phyloP scores from a whole-genome alignment of 2,329 filamentous ascomycete species.

The Xylaria sp. region DNA sequence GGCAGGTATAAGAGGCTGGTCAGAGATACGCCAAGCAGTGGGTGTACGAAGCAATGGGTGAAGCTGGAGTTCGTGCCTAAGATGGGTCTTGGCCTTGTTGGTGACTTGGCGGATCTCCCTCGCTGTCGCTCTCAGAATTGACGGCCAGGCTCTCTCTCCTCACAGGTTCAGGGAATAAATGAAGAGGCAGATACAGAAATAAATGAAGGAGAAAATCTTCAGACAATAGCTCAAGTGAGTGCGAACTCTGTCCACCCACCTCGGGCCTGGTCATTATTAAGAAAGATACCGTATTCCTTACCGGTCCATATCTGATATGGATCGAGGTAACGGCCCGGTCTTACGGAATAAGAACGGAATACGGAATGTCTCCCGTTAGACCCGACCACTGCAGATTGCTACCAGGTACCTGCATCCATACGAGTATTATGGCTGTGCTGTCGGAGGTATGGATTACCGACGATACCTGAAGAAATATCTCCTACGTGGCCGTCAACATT shows the following conservation, averaged over 20 bases:
- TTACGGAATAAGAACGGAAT: too few species aligned
- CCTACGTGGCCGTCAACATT: background rate
- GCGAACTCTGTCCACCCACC: background rate
- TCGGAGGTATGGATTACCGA: too few species aligned
- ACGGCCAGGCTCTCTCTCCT: background rate
- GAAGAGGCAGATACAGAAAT: background rate
- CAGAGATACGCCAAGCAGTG: conserved; percentile 6
- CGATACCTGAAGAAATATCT: background rate
- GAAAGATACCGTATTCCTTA: too few species aligned
- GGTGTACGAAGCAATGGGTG: conserved; percentile 2
- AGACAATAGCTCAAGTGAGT: background rate
- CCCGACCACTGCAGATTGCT: too few species aligned
- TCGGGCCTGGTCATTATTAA: background rate
- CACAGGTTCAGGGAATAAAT: background rate
- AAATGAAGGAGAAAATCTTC: background rate
- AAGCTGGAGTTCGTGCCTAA: conserved; percentile 19
- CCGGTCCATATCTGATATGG: too few species aligned
- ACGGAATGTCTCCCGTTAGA: too few species aligned
- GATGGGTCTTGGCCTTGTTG: conserved; percentile 13
- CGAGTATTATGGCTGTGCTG: too few species aligned
- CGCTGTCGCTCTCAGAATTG: background rate
- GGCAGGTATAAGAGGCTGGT: background rate
- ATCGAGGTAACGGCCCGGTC: background rate
- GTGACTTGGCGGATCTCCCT: background rate
- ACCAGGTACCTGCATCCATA: too few species aligned